Evolutionary conservation across 768 basidiomycete genomes (phyloP), one percentile per base, ranked within the genome.

Genomic region (Plicaturopsis crispa): DNA sequence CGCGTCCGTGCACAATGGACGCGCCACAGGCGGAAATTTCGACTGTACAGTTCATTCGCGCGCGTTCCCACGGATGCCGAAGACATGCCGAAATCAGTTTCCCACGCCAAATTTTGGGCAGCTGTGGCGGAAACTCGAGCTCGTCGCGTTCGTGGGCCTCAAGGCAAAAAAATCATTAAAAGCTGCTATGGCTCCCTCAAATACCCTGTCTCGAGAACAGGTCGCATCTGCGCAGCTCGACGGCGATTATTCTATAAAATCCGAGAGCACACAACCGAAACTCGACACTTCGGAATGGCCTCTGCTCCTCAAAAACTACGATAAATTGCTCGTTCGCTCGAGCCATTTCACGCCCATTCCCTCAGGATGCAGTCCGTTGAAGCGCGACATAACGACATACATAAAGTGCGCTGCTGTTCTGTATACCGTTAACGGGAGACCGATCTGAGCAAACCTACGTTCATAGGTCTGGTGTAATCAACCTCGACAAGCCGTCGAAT

Each of bases 401-500:
- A 79, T 99, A 61, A 94, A 92, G 86, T 89, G 55, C 37, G 63
- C 57, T 41, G n/a, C 4, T 26, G 23, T 6, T 33, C 31, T 6
- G 1, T 16, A 16, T 36, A 30, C 7, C 42, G n/a, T 13, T 12
- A 10, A 10, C 26, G n/a, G n/a, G n/a, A n/a, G n/a, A n/a, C n/a
- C n/a, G 16, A 24, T 39, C 22, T 17, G 26, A 32, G 43, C 32
- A 36, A 43, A 36, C 31, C 42, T 22, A 40, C 16, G 10, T 6
- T 18, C 35, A 34, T 45, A 94, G 91, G 70, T 90, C 93, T 49
- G 96, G 96, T 50, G 89, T 97, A 38, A 99, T 99, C 60, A 99
- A 99, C 67, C 73, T 99, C 48, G 96, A 99, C 76, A 99, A 99
- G 57, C 96, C 96, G 17, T 97, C 94, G 22, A 99, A 98, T 64